Percentiles rank a stretch among this genome's conserved stretches.
These are phyloP conservation scores for Salicornia ramosissima DNA, from an alignment of 148 eudicot species.

Conservation along the genomic window DNA sequence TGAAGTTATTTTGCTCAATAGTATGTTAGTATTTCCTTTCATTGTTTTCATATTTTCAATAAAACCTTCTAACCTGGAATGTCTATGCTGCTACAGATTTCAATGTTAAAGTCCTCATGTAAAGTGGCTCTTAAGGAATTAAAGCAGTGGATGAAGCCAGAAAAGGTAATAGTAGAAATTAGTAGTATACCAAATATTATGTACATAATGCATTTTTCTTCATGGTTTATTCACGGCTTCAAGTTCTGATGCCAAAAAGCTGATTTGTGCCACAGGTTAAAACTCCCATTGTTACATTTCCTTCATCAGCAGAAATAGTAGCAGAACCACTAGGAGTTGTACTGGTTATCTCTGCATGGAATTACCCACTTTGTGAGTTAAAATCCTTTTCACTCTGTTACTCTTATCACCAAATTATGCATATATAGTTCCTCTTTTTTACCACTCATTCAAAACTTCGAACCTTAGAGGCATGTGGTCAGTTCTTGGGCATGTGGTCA, in stretches of 20 bases:
- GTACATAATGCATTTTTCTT: background rate
- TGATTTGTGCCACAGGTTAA: conserved; percentile 38
- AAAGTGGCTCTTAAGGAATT: conserved; percentile 38
- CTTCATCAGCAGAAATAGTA: conserved; percentile 55
- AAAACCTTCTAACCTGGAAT: background rate
- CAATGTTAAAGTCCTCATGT: conserved; percentile 33
- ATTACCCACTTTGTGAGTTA: conserved; percentile 71
- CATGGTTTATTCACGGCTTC: background rate
- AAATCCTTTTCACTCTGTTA: background rate
- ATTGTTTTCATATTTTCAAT: background rate
- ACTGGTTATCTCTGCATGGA: conserved; percentile 72
- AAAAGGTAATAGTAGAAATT: conserved; percentile 32
- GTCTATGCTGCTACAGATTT: conserved; percentile 11
- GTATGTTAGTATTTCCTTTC: too few species aligned
- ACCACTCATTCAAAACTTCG: background rate
- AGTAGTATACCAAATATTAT: background rate
- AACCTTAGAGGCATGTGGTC: background rate
- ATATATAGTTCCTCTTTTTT: background rate
- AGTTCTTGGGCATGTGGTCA: background rate
- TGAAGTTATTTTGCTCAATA: conserved; percentile 4
- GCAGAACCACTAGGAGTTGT: conserved; percentile 64
- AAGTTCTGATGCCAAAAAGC: background rate
- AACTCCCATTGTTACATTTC: conserved; percentile 40
- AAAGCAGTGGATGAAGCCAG: conserved; percentile 51
- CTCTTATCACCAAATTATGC: background rate